Percentiles rank a stretch among this genome's conserved stretches.
Evolutionary conservation across 768 basidiomycete species (phyloP).

Genomic region (Strobilomyces echinocephalus): DNA sequence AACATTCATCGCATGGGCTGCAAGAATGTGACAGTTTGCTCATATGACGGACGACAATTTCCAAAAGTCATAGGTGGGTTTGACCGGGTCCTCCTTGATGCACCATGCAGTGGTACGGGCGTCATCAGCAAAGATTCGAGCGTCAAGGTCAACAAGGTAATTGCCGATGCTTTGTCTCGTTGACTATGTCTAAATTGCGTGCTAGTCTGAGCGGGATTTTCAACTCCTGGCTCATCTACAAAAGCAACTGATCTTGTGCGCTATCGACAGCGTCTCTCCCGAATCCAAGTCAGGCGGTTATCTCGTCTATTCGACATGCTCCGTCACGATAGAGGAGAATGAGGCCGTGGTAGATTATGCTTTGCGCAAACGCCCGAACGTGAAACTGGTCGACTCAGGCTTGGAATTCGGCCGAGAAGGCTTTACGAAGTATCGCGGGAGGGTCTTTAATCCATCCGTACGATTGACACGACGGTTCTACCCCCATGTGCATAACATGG

Average conservation of each 20-base stretch:
- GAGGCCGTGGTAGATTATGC: conserved; percentile 98
- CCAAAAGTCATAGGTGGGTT: conserved; percentile 99
- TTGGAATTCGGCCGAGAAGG: conserved; percentile 92
- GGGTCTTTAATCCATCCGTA: conserved; percentile 77
- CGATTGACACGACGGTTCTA: conserved; percentile 85
- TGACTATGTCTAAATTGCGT: conserved; percentile 1
- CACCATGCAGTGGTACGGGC: conserved; percentile 96
- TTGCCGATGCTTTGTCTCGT: conserved; percentile 1
- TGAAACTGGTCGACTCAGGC: conserved; percentile 87
- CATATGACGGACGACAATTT: conserved; percentile 95
- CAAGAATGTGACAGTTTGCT: conserved; percentile 96
- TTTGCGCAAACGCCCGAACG: conserved; percentile 88
- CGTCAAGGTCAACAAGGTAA: conserved; percentile 97
- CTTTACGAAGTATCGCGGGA: conserved; percentile 86
- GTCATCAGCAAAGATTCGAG: conserved; percentile 97
- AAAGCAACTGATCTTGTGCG: conserved; percentile 96
- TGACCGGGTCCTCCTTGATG: conserved; percentile 93
- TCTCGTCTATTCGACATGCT: conserved; percentile 97
- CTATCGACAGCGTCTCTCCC: conserved; percentile 91
- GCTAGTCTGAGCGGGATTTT: conserved; percentile 91
- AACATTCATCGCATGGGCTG: conserved; percentile 97
- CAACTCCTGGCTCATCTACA: conserved; percentile 94
- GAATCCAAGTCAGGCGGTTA: conserved; percentile 89
- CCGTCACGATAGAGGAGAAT: conserved; percentile 97
- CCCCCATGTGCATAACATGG: conserved; percentile 99